Conservation (phyloP, 495 filamentous ascomycete species). For the Pyrenula aspistea region DNA sequence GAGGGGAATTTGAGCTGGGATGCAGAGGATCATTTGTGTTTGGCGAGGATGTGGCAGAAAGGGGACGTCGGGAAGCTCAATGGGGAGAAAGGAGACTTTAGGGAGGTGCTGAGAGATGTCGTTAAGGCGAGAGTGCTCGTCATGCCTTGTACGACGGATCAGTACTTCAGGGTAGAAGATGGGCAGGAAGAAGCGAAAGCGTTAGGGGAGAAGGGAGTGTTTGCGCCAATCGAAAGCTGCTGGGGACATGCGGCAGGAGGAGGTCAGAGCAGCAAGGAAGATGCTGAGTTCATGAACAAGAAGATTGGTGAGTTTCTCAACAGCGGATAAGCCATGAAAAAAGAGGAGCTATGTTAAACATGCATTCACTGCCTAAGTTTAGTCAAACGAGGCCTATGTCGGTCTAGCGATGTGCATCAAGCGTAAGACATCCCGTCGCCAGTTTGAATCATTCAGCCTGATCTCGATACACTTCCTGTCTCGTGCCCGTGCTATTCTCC, state of each 20-base stretch:
- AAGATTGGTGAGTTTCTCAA: slow-evolving; percentile 31
- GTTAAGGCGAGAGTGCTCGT: slow-evolving; percentile 59
- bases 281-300: slow-evolving; percentile 55
- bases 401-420: too few relatives aligned
- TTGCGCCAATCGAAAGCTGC: slow-evolving; percentile 46
- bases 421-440: too few relatives aligned
- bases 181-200: slow-evolving; percentile 55
- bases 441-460: too few relatives aligned
- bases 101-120: slow-evolving; percentile 43
- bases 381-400: too few relatives aligned
- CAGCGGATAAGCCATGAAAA: neutral
- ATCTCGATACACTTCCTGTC: too few relatives aligned
- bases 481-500: too few relatives aligned
- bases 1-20: slow-evolving; percentile 39
- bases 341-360: too few relatives aligned
- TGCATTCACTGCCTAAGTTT: too few relatives aligned
- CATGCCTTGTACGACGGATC: slow-evolving; percentile 52
- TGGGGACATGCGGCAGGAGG: slow-evolving; percentile 65
- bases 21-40: slow-evolving; percentile 52
- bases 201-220: slow-evolving; percentile 44
- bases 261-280: slow-evolving; percentile 48
- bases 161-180: slow-evolving; percentile 66
- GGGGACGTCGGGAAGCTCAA: slow-evolving; percentile 52
- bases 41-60: slow-evolving; percentile 65
- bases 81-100: slow-evolving; percentile 52